These are phyloP conservation scores for Rhizoclosmatium sp. DNA, from an alignment of 192 early-diverging fungal genomes.

Conservation along the genomic window DNA sequence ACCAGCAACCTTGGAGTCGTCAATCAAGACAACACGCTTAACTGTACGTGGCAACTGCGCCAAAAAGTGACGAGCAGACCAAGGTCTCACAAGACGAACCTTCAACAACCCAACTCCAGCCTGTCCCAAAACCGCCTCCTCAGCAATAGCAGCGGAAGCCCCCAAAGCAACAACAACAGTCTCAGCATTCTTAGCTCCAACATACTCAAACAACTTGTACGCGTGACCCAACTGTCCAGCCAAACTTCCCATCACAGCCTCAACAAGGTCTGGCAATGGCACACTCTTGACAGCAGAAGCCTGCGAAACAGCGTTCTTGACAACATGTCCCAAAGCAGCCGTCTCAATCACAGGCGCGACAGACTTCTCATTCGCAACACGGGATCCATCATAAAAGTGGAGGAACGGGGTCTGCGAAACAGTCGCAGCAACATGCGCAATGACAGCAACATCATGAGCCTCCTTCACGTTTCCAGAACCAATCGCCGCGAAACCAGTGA, in stretches of 20 bases:
- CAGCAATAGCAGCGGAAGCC: conserved; percentile 57
- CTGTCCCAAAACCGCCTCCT: conserved; percentile 57
- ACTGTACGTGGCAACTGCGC: conserved; percentile 69
- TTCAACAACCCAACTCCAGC: conserved; percentile 75
- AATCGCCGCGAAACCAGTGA: conserved; percentile 81
- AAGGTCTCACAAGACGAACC: conserved; percentile 84
- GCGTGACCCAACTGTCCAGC: conserved; percentile 59
- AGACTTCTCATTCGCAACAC: conserved; percentile 59
- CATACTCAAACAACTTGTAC: conserved; percentile 86
- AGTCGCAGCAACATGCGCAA: conserved; percentile 81
- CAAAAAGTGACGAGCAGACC: conserved; percentile 78
- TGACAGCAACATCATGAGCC: conserved; percentile 85
- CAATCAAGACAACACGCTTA: conserved; percentile 79
- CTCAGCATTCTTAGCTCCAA: conserved; percentile 74
- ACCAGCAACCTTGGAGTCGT: conserved; percentile 59
- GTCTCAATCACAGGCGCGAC: conserved; percentile 63
- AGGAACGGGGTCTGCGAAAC: conserved; percentile 73
- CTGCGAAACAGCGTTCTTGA: conserved; percentile 31
- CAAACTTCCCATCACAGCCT: conserved; percentile 57
- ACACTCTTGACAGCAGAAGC: conserved; percentile 7
- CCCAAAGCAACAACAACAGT: conserved; percentile 84
- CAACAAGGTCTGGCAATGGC: conserved; percentile 45
- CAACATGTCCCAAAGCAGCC: conserved; percentile 55
- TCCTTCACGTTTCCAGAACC: conserved; percentile 83
- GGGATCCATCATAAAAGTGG: conserved; percentile 82